phyloP scores from a whole-genome alignment of 495 filamentous ascomycete species.

The Podospora tetraspora region DNA sequence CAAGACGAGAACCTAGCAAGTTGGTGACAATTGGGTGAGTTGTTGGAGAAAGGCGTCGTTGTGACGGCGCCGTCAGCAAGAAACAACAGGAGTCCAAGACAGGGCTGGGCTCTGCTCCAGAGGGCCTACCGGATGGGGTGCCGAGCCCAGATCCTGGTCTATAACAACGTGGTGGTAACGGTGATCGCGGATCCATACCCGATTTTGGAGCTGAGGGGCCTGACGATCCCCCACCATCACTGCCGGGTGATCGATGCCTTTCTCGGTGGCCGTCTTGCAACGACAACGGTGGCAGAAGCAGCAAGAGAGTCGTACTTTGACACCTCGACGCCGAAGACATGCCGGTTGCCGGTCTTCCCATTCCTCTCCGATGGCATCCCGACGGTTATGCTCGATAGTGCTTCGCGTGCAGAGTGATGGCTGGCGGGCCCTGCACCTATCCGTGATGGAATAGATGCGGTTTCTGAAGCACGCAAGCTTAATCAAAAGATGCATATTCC shows the following conservation, averaged over 20 bases:
- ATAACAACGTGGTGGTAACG: conserved; percentile 24
- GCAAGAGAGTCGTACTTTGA: neutral
- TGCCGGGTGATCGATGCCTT: neutral
- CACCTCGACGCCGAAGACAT: neutral
- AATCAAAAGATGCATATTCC: conserved; percentile 16
- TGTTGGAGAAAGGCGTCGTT: neutral
- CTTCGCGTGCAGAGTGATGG: neutral
- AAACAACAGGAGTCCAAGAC: neutral
- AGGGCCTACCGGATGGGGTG: conserved; percentile 5
- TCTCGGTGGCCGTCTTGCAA: neutral
- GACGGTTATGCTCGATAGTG: neutral
- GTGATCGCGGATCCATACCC: conserved; percentile 20
- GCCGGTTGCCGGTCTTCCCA: neutral
- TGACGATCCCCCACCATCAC: conserved; percentile 24
- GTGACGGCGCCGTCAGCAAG: conserved; percentile 1
- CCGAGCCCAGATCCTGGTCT: conserved; percentile 15
- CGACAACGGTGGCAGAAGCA: conserved; percentile 16
- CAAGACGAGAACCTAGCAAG: neutral
- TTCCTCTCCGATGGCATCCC: neutral
- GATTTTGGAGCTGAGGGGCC: conserved; percentile 26
- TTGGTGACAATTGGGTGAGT: neutral
- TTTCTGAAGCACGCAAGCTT: conserved; percentile 5
- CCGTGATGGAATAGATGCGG: neutral
- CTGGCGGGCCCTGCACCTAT: neutral
- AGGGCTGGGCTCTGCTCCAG: neutral